Conservation (phyloP, 2,329 filamentous ascomycete genomes). For the Dothideomycetidae sp. region DNA sequence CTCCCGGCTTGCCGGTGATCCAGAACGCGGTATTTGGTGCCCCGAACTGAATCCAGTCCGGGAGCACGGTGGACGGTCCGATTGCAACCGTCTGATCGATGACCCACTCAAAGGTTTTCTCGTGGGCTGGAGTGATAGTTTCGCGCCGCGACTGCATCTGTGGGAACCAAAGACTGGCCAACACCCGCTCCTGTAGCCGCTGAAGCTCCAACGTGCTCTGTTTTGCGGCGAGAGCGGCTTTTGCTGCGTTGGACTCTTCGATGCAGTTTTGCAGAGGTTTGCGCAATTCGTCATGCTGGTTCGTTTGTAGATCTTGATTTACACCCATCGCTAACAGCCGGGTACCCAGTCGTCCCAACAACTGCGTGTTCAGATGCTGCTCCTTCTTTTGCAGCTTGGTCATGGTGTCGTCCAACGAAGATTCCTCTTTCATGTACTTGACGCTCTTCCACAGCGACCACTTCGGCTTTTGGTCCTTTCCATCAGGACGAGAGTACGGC, state of each 20-base stretch:
- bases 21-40: background rate
- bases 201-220: background rate
- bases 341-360: background rate
- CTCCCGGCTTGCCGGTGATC: conserved; percentile 3
- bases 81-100: background rate
- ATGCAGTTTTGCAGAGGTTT: background rate
- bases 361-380: background rate
- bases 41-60: background rate
- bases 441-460: no score
- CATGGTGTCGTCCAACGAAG: no score
- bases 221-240: background rate
- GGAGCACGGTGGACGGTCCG: background rate
- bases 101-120: background rate
- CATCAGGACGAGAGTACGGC: no score
- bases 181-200: background rate
- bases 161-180: conserved; percentile 1
- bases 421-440: no score
- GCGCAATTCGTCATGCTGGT: background rate
- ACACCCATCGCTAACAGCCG: background rate
- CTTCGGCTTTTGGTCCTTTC: no score
- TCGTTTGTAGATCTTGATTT: background rate
- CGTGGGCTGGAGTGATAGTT: background rate
- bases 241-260: background rate
- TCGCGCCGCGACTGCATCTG: background rate
- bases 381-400: background rate